Percentiles rank a stretch among this genome's conserved stretches.
Evolutionary conservation across 495 filamentous ascomycete species (phyloP).

Genomic region (Penicillium mononematosum): DNA sequence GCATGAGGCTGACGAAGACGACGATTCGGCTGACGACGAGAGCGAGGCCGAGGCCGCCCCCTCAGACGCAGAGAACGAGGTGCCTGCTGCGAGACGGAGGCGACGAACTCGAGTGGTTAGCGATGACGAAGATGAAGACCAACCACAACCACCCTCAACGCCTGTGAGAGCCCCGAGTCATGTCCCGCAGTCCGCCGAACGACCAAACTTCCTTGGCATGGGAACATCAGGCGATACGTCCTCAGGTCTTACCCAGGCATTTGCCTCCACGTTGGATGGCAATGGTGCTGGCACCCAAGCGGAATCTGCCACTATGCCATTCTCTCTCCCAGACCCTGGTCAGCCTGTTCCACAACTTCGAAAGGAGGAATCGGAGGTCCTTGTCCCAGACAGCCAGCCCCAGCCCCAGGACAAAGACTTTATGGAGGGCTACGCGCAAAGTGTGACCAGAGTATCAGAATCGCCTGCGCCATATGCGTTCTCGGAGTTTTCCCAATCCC

Average conservation of each 20-base stretch:
- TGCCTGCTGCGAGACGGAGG: constrained; percentile 34
- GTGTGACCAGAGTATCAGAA: constrained; percentile 40
- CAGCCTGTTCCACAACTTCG: constrained; percentile 42
- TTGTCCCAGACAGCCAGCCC: constrained; percentile 67
- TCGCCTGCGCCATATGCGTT: constrained; percentile 41
- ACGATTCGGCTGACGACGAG: constrained; percentile 37
- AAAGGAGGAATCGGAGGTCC: constrained; percentile 50
- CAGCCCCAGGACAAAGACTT: constrained; percentile 49
- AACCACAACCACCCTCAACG: constrained; percentile 33
- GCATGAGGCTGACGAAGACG: constrained; percentile 41
- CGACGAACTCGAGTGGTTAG: constrained; percentile 43
- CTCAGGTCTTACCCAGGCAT: constrained; percentile 85
- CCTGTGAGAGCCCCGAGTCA: constrained; percentile 34
- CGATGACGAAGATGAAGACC: constrained; percentile 54
- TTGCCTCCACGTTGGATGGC: constrained; percentile 85
- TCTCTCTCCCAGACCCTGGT: constrained; percentile 53
- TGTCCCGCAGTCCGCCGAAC: constrained; percentile 32
- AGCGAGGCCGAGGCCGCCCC: constrained; percentile 22
- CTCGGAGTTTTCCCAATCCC: constrained; percentile 61
- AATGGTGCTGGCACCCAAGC: constrained; percentile 38
- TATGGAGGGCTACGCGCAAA: constrained; percentile 31
- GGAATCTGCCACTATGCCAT: constrained; percentile 49
- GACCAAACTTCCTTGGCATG: constrained; percentile 55
- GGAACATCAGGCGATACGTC: constrained; percentile 51
- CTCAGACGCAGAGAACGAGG: constrained; percentile 29